A percentile compares a stretch with the other conserved stretches of the same genome.
phyloP scores from a whole-genome alignment of 2,329 filamentous ascomycete genomes.

The Diaporthe ilicicola region DNA sequence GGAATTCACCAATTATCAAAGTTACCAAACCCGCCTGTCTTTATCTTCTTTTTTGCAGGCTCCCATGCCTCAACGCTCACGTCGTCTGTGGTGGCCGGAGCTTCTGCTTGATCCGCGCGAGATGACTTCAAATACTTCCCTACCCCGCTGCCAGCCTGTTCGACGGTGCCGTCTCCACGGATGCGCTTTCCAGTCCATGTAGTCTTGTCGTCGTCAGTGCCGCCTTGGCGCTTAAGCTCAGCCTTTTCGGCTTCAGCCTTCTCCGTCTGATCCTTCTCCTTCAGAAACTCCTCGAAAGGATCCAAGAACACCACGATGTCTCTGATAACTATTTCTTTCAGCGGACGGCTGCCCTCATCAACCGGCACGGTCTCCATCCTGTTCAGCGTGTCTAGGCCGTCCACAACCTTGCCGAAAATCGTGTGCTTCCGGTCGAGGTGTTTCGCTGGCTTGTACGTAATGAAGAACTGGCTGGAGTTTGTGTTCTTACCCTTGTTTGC shows the following conservation, averaged over 20 bases:
- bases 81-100: constrained; percentile 55
- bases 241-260: constrained; percentile 64
- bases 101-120: constrained; percentile 41
- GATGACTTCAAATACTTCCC: constrained; percentile 86
- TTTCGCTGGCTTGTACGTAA: constrained; percentile 83
- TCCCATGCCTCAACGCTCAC: constrained; percentile 71
- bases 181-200: constrained; percentile 98
- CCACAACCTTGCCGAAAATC: constrained; percentile 89
- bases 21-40: constrained; percentile 86
- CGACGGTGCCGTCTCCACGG: constrained; percentile 69
- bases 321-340: constrained; percentile 80
- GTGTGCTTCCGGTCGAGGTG: constrained; percentile 97
- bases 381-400: constrained; percentile 75
- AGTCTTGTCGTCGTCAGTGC: constrained; percentile 85
- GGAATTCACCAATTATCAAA: constrained; percentile 84
- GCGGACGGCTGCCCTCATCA: constrained; percentile 78
- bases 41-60: constrained; percentile 82
- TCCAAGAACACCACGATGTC: constrained; percentile 90
- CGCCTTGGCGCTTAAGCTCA: constrained; percentile 70
- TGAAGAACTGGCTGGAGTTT: constrained; percentile 94
- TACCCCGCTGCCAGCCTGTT: constrained; percentile 55
- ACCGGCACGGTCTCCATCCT: constrained; percentile 81
- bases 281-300: constrained; percentile 93
- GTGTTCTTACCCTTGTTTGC: constrained; percentile 99
- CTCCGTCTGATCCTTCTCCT: constrained; percentile 74